Conservation (phyloP, 2,329 filamentous ascomycete genomes). For the Alternaria infectoria region DNA sequence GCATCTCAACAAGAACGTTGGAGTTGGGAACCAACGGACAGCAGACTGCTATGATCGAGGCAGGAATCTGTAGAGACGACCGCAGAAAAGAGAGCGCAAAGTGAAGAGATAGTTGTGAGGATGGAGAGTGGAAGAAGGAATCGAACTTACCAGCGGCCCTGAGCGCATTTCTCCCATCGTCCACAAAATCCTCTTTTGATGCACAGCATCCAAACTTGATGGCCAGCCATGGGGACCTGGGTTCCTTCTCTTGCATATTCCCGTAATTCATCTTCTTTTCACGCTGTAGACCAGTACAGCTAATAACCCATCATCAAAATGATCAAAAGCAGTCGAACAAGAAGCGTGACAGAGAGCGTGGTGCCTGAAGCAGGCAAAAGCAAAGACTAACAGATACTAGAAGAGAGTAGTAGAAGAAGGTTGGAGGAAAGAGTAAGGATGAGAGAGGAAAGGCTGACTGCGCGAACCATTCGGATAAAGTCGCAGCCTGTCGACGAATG, state of each 20-base stretch:
- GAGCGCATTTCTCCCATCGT: conserved; percentile 28
- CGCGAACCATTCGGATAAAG: conserved; percentile 6
- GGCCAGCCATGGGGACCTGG: conserved; percentile 41
- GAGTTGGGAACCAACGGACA: background rate
- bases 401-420: conserved; percentile 4
- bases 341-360: conserved; percentile 7
- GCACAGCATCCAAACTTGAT: conserved; percentile 49
- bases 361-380: conserved; percentile 14
- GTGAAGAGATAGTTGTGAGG: background rate
- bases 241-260: conserved; percentile 21
- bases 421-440: conserved; percentile 6
- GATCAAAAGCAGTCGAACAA: conserved; percentile 5
- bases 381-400: conserved; percentile 11
- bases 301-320: conserved; percentile 24
- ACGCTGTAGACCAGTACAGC: conserved; percentile 38
- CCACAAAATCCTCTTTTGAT: conserved; percentile 37
- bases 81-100: background rate
- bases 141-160: conserved; percentile 37
- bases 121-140: conserved; percentile 7
- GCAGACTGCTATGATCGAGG: background rate
- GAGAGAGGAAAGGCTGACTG: conserved; percentile 1
- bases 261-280: conserved; percentile 25
- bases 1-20: conserved; percentile 27
- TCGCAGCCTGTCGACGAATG: conserved; percentile 9
- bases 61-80: background rate